Percentiles rank a stretch among this genome's conserved stretches.
Conservation (phyloP, 2,329 filamentous ascomycete species). For the Tolypocladium paradoxum region DNA sequence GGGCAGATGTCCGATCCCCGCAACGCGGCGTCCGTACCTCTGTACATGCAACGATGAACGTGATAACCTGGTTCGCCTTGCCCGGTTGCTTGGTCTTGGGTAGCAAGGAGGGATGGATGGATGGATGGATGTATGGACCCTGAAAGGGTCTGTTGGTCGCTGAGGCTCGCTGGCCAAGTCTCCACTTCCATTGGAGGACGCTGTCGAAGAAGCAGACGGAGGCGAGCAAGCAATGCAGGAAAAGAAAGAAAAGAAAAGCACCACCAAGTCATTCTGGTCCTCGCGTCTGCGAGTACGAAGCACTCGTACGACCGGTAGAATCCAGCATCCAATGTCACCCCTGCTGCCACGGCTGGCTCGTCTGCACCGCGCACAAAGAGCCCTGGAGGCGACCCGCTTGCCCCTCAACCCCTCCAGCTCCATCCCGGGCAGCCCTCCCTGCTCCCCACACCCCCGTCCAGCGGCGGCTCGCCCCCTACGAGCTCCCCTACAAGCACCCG, state of each 20-base stretch:
- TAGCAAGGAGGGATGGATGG: background rate
- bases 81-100: background rate
- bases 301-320: too few species aligned
- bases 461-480: background rate
- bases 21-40: background rate
- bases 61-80: background rate
- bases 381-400: background rate
- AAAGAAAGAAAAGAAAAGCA: too few species aligned
- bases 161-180: too few species aligned
- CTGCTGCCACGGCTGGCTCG: background rate
- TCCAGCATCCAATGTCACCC: too few species aligned
- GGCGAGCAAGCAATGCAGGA: background rate
- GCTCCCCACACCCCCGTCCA: background rate
- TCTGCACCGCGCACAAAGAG: background rate
- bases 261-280: too few species aligned
- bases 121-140: background rate
- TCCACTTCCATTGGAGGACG: background rate
- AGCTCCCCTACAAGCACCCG: background rate
- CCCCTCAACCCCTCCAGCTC: constrained; percentile 2
- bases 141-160: background rate
- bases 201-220: background rate
- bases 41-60: background rate
- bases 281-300: too few species aligned
- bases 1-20: background rate
- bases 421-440: background rate